Evolutionary conservation across 768 basidiomycete genomes (phyloP), one percentile per base, ranked within the genome.

Genomic region (Agaricus subrufescens): DNA sequence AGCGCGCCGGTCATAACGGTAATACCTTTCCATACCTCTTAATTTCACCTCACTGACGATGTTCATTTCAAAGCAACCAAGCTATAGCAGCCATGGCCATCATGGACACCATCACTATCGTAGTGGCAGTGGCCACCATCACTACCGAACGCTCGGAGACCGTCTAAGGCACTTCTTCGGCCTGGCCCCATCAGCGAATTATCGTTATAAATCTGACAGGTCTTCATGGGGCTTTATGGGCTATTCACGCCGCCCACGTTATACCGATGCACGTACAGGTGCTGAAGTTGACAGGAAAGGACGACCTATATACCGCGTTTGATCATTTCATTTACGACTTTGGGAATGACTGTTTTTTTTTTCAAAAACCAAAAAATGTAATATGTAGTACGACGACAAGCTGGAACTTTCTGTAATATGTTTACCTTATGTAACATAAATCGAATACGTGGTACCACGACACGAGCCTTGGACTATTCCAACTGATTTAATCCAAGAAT

Each of bases 171-270:
- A 75, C 30, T 82, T 83, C 69, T 80, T 83, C 59, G 81, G 81
- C 19, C 68, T 83, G 19, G 75, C 75, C 6, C 75, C 73, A 6
- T 66, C 64, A 26, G 61, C 69, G 29, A 70, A 70, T 48, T 71
- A 75, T 59, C 75, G 72, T 51, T 74, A 77, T 62, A 74, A 74
- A 59, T 73, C 73, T 29, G 71, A 75, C 62, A 67, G 70, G 52
- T 71, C 72, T 45, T 74, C 74, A 2, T 83, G 80, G 81, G 81
- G 81, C 2, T 81, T 83, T 69, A 72, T 83, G 66, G 80, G 81
- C 1, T 76, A 74, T 58, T 81, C 79, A 26, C 73, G 74, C 23
- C 69, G 78, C 56, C 75, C 72, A 50, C 69, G 73, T 58, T 83
- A 80, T 62, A 65, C 74, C n/a, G 79, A 83, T 65, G 72, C 76